These are phyloP conservation scores for Phytophthora pinifolia DNA, from an alignment of 352 stramenopile genomes.

Conservation along the genomic window DNA sequence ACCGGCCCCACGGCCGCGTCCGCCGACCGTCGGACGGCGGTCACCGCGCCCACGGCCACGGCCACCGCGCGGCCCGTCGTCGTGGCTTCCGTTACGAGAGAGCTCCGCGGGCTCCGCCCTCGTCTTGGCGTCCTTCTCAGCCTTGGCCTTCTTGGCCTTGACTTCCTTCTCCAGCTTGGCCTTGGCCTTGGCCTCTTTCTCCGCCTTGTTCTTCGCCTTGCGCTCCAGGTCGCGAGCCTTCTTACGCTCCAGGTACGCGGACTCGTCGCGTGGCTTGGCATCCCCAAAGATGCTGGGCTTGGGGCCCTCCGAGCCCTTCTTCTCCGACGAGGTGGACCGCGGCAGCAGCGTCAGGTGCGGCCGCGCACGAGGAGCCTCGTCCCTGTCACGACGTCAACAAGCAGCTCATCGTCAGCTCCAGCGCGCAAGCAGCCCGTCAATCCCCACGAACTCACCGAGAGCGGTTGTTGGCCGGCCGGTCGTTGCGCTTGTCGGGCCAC, in stretches of 20 bases:
- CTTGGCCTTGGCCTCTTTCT: slow-evolving; percentile 20
- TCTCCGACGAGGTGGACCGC: slow-evolving; percentile 46
- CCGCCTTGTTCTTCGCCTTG: slow-evolving; percentile 21
- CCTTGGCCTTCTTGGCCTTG: slow-evolving; percentile 26
- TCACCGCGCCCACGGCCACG: slow-evolving; percentile 44
- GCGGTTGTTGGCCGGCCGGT: slow-evolving; percentile 35
- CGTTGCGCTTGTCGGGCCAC: slow-evolving; percentile 58
- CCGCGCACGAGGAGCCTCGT: slow-evolving; percentile 45
- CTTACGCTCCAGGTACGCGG: slow-evolving; percentile 66
- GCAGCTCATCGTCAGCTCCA: slow-evolving; percentile 10
- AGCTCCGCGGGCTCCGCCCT: slow-evolving; percentile 11
- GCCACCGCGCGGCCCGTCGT: slow-evolving; percentile 33
- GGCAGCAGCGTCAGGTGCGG: slow-evolving; percentile 61
- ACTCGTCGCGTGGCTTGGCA: slow-evolving; percentile 82
- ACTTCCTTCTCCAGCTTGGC: slow-evolving; percentile 29
- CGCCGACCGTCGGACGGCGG: slow-evolving; percentile 27
- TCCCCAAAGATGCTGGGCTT: slow-evolving; percentile 82
- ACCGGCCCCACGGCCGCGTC: slow-evolving; percentile 28
- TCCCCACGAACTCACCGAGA: slow-evolving; percentile 31
- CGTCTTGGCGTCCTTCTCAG: not conserved
- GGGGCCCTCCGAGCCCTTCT: slow-evolving; percentile 30
- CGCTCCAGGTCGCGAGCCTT: slow-evolving; percentile 39
- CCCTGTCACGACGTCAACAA: slow-evolving; percentile 21
- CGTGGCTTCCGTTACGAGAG: slow-evolving; percentile 24
- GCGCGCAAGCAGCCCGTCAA: not conserved